A percentile compares a stretch with the other conserved stretches of the same genome.
Evolutionary conservation across 1,139 yeast genomes (phyloP).

Genomic region (Pichia kudriavzevii): DNA sequence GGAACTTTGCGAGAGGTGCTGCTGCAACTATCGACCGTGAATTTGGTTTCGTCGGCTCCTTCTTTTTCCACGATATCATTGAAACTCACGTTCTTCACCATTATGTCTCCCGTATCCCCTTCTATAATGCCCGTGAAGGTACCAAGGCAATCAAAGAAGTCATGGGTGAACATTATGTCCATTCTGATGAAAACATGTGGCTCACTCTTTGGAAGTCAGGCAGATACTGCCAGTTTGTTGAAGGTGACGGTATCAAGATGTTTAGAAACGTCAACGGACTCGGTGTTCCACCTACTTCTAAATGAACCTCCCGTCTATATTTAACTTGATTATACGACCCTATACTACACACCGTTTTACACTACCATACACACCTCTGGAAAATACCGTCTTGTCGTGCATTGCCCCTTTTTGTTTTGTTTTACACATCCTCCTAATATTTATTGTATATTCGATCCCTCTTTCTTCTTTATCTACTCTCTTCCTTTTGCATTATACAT

Average conservation of each 20-base stretch:
- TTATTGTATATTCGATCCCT: too few relatives aligned
- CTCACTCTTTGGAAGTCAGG: constrained; percentile 46
- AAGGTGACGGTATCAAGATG: constrained; percentile 56
- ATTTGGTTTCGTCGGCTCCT: constrained; percentile 51
- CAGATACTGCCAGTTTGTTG: constrained; percentile 53
- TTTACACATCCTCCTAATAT: not conserved
- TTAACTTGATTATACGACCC: not conserved
- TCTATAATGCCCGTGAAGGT: constrained; percentile 56
- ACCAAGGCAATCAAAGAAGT: constrained; percentile 50
- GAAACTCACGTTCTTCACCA: constrained; percentile 62
- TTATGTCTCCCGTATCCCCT: constrained; percentile 55
- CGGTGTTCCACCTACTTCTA: constrained; percentile 31
- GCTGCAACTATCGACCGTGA: constrained; percentile 59
- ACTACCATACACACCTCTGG: too few relatives aligned
- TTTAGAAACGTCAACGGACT: constrained; percentile 47
- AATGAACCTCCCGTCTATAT: not conserved
- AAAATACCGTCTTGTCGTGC: too few relatives aligned
- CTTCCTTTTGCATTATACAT: not conserved
- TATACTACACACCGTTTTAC: too few relatives aligned
- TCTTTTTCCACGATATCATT: constrained; percentile 56
- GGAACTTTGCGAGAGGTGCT: constrained; percentile 63
- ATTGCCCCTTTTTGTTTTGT: not conserved
- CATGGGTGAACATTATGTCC: constrained; percentile 51
- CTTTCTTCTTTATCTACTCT: too few relatives aligned
- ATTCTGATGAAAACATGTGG: constrained; percentile 53